phyloP scores from a whole-genome alignment of 2,329 filamentous ascomycete genomes.

The Coniella lustricola region DNA sequence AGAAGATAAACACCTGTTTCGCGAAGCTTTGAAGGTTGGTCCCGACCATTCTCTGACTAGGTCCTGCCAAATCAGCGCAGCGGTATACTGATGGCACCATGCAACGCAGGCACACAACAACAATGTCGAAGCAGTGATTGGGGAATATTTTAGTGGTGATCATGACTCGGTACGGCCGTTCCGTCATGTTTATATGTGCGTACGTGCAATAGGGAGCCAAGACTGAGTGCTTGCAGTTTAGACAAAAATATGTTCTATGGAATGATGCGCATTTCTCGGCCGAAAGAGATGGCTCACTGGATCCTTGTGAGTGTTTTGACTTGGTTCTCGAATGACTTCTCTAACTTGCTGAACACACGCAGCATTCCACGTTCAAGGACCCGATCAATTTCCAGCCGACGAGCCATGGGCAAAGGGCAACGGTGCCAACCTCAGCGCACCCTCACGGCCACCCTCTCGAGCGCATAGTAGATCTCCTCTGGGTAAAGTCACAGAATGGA shows the following conservation, averaged over 20 bases:
- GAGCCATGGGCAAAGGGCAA: slow-evolving; percentile 2
- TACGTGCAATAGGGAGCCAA: neutral
- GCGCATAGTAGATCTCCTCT: slow-evolving; percentile 51
- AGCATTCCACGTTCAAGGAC: slow-evolving; percentile 14
- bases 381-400: slow-evolving; percentile 5
- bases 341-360: neutral
- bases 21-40: slow-evolving; percentile 2
- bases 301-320: slow-evolving; percentile 10
- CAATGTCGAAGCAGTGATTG: slow-evolving; percentile 41
- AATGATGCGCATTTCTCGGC: slow-evolving; percentile 11
- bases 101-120: slow-evolving; percentile 34
- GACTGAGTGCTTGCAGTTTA: slow-evolving; percentile 9
- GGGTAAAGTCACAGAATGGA: slow-evolving; percentile 43
- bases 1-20: neutral
- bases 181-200: too few relatives aligned
- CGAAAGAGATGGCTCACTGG: slow-evolving; percentile 10
- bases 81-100: neutral
- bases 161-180: slow-evolving; percentile 28
- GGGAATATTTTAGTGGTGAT: slow-evolving; percentile 45
- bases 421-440: slow-evolving; percentile 36
- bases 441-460: slow-evolving; percentile 57
- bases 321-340: neutral
- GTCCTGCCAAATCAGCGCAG: neutral
- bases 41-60: neutral
- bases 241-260: slow-evolving; percentile 8